Percentiles rank a stretch among this genome's conserved stretches.
Evolutionary conservation across 176 grass and related monocot genomes (phyloP).

Genomic region (Rhipidocladum racemiflorum): DNA sequence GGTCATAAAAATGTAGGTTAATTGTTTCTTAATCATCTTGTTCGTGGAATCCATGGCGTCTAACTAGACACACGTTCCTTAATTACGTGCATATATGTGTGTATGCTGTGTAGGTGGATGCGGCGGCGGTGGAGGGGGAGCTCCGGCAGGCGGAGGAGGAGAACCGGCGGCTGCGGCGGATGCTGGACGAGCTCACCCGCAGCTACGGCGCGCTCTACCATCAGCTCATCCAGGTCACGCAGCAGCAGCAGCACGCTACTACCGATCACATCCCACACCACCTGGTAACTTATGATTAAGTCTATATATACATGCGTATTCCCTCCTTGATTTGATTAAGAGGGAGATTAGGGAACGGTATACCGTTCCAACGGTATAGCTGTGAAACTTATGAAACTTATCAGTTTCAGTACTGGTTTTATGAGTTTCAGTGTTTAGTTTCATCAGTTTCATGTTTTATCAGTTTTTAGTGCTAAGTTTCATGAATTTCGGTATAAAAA

Average conservation of each 20-base stretch:
- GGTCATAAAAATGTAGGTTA: constrained; percentile 9
- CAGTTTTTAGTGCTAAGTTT: too few species aligned
- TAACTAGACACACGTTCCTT: background rate
- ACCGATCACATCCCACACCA: background rate
- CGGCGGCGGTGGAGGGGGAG: constrained; percentile 20
- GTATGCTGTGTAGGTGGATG: too few species aligned
- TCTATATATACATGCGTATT: background rate
- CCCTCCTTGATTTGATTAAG: background rate
- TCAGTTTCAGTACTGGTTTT: too few species aligned
- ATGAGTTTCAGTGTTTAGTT: too few species aligned
- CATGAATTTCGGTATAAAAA: too few species aligned
- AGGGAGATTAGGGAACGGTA: too few species aligned
- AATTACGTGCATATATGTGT: background rate
- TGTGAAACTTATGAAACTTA: too few species aligned
- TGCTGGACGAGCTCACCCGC: constrained; percentile 42
- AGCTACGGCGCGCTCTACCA: constrained; percentile 37
- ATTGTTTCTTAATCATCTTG: background rate
- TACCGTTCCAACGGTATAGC: too few species aligned
- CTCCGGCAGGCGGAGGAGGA: constrained; percentile 41
- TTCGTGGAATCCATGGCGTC: background rate
- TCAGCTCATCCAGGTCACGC: constrained; percentile 36
- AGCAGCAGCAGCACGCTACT: constrained; percentile 9
- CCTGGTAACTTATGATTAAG: background rate
- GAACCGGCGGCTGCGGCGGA: constrained; percentile 42
- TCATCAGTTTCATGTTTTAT: too few species aligned